Conservation (phyloP, 1,139 yeast genomes). For the Hanseniaspora uvarum region DNA sequence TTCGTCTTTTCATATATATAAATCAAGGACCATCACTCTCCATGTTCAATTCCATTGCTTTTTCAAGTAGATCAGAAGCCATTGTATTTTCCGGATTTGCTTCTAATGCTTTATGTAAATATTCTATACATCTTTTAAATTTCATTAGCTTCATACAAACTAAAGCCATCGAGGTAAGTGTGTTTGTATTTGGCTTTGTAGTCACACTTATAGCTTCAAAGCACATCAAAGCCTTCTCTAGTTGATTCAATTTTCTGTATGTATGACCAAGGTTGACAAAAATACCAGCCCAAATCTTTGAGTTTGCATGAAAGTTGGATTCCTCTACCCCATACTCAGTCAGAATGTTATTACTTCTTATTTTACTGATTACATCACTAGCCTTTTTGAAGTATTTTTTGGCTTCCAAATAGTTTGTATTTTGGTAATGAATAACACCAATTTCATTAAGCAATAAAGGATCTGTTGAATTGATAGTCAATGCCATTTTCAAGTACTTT, state of each 20-base stretch:
- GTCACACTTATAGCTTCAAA: constrained; percentile 67
- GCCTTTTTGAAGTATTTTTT: constrained; percentile 67
- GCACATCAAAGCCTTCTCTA: constrained; percentile 58
- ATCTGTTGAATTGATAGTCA: constrained; percentile 69
- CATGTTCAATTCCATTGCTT: constrained; percentile 65
- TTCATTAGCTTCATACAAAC: constrained; percentile 64
- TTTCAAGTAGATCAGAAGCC: constrained; percentile 65
- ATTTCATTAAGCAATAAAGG: constrained; percentile 82
- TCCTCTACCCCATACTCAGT: constrained; percentile 35
- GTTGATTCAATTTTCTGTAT: constrained; percentile 56
- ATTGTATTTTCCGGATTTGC: constrained; percentile 73
- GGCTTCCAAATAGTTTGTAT: constrained; percentile 56
- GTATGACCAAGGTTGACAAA: constrained; percentile 89
- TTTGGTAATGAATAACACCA: constrained; percentile 82
- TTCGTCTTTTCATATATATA: background rate
- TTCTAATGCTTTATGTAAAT: constrained; percentile 72
- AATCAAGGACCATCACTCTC: background rate
- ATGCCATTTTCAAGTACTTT: constrained; percentile 71
- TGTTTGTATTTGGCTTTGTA: constrained; percentile 62
- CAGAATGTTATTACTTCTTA: background rate
- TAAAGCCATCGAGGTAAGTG: constrained; percentile 75
- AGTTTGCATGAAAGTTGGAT: constrained; percentile 44
- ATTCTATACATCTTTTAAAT: constrained; percentile 56
- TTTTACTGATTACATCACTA: constrained; percentile 44
- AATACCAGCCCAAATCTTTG: constrained; percentile 71